A percentile compares a stretch with the other conserved stretches of the same genome.
Evolutionary conservation across 169 alveolate species (phyloP).

Genomic region (Eimeria necatrix): DNA sequence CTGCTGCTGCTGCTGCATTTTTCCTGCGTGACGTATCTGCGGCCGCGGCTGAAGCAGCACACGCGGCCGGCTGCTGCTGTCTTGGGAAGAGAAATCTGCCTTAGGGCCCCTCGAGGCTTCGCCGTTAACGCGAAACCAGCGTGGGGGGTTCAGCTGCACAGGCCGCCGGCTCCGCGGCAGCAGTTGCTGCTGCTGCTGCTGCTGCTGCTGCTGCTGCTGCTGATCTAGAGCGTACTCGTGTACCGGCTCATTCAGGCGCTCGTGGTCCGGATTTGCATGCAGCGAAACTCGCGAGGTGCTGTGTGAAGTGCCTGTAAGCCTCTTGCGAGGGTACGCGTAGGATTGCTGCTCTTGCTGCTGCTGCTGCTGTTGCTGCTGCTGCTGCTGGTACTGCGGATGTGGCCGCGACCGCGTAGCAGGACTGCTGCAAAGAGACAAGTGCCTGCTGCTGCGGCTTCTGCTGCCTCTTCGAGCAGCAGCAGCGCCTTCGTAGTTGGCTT

Average conservation of each 20-base stretch:
- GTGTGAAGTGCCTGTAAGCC: background rate
- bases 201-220: background rate
- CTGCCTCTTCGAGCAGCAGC: background rate
- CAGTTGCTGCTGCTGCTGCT: no score
- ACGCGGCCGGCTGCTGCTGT: background rate
- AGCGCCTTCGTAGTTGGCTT: background rate
- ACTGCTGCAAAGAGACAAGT: background rate
- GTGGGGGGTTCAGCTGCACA: background rate
- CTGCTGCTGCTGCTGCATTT: background rate
- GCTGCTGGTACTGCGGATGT: background rate
- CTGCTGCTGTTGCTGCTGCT: background rate
- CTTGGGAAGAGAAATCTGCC: background rate
- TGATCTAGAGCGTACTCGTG: background rate
- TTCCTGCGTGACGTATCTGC: no score
- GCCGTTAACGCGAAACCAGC: background rate
- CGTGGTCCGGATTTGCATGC: background rate
- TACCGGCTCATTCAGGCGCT: background rate
- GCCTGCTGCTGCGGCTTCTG: slow-evolving; percentile 1
- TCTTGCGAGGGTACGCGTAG: background rate
- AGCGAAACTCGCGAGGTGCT: background rate
- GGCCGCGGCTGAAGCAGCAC: background rate
- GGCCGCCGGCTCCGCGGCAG: background rate
- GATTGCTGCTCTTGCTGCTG: background rate
- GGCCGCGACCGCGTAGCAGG: no score
- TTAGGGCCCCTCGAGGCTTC: background rate